Base-by-base conservation (phyloP, 1,284 basidiomycete genomes). In the Farysia itapuensis region DNA sequence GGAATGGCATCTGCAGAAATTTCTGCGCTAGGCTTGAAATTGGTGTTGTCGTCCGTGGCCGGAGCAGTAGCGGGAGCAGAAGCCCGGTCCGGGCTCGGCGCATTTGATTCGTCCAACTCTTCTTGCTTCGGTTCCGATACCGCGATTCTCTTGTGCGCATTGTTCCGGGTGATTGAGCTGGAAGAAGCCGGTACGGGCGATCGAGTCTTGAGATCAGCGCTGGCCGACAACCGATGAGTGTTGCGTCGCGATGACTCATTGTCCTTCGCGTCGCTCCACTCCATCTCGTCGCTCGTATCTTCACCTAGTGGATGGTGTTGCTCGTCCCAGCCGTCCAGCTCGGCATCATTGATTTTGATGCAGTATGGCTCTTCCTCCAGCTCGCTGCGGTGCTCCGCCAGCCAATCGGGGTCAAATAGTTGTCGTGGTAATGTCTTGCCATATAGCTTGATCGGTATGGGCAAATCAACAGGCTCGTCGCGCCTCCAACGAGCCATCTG, bases 281-380 rank as follows among this genome's bases (percentile, higher is more conserved):
- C 63, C 57, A 65, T 57, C 48, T 65, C 63, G 28, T 65, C 63
- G 32, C 51, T 54, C 19, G 63, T 65, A 32, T 65, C 59, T 38
- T 67, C 64, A 9, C 48, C 54, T 28, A 67, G 30, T 15, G 59
- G 51, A 39, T 67, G 58, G 35, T 59, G 50, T 13, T 14, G 23
- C 32, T 67, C 59, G 11, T 54, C 45, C 64, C 64, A 67, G 7
- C 59, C 64, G 2, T 56, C 59, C 18, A 67, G 48, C 4, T 54
- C 53, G 7, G 39, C 38, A 11, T 67, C 64, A 34, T 59, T 54
- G 39, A 67, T 58, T 18, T 47, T 34, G 14, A 67, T 51, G 40
- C 52, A 58, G 37, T 64, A 67, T 16, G 64, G 64, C 24, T 61
- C 64, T 6, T 49, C 54, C 34, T 59, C 48, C 21, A 67, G 29